phyloP scores from a whole-genome alignment of 2,329 filamentous ascomycete species.

The Teratosphaeria pseudoeucalypti region DNA sequence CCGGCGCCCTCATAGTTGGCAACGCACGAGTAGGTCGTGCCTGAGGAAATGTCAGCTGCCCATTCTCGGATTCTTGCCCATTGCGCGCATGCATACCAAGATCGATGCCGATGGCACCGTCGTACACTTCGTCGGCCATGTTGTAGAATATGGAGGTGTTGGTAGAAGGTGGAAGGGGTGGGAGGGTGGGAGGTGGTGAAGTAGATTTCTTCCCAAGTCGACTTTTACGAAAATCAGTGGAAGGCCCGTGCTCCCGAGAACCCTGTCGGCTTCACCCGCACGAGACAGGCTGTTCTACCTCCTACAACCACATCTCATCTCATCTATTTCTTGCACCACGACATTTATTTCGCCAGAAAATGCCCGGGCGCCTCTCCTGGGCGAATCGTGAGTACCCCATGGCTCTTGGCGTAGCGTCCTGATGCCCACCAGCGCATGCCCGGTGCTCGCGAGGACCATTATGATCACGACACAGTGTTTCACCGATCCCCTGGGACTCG shows the following conservation, averaged over 20 bases:
- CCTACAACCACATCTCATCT: background rate
- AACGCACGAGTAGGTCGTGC: constrained; percentile 99
- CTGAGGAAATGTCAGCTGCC: constrained; percentile 39
- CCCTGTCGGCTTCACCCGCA: background rate
- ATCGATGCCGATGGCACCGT: constrained; percentile 99
- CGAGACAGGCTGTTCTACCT: background rate
- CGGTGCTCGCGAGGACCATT: background rate
- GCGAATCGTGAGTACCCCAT: background rate
- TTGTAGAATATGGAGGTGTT: constrained; percentile 27
- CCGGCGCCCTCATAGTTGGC: constrained; percentile 98
- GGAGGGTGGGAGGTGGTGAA: background rate
- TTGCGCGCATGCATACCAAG: constrained; percentile 53
- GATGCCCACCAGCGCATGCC: background rate
- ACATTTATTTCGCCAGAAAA: background rate
- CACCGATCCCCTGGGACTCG: background rate
- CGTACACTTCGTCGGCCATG: constrained; percentile 97
- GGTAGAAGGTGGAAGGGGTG: background rate
- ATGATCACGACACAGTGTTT: background rate
- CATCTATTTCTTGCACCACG: background rate
- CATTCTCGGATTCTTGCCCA: constrained; percentile 25
- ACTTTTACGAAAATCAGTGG: background rate
- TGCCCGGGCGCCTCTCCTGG: background rate
- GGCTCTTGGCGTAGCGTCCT: background rate
- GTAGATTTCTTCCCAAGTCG: background rate
- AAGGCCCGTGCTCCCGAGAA: background rate